A percentile compares a stretch with the other conserved stretches of the same genome.
Conservation (phyloP, 352 stramenopile species). For the Globisporangium barbulae region DNA sequence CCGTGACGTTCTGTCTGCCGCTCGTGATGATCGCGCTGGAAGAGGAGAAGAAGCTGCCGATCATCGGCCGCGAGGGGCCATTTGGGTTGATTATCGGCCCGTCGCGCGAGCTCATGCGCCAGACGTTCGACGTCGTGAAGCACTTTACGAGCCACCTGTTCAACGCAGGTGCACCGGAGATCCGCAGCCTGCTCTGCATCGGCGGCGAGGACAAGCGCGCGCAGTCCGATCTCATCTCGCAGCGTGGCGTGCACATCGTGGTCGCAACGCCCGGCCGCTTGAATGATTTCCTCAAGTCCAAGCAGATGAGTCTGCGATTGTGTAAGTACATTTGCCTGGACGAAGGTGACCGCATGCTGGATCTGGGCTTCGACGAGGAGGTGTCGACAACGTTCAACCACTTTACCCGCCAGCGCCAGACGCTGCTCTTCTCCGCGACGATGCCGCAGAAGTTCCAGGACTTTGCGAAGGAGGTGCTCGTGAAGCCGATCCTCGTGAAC, state of each 20-base stretch:
- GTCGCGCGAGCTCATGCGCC: slow-evolving; percentile 95
- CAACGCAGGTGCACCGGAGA: slow-evolving; percentile 63
- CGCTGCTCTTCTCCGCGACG: slow-evolving; percentile 97
- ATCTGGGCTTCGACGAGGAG: slow-evolving; percentile 93
- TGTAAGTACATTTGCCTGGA: slow-evolving; percentile 98
- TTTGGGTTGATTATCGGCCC: slow-evolving; percentile 97
- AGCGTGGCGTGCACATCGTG: slow-evolving; percentile 94
- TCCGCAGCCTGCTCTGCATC: slow-evolving; percentile 94
- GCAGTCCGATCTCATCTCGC: slow-evolving; percentile 88
- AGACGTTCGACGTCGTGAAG: slow-evolving; percentile 97
- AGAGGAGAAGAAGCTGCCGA: slow-evolving; percentile 94
- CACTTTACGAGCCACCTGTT: slow-evolving; percentile 90
- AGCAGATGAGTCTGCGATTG: slow-evolving; percentile 93
- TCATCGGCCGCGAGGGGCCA: slow-evolving; percentile 93
- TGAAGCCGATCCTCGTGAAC: slow-evolving; percentile 98
- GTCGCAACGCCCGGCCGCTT: slow-evolving; percentile 96
- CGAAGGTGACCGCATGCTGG: slow-evolving; percentile 98
- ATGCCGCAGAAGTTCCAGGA: slow-evolving; percentile 99
- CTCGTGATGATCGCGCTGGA: slow-evolving; percentile 97
- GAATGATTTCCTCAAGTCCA: slow-evolving; percentile 95
- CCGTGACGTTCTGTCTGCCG: slow-evolving; percentile 96
- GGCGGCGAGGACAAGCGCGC: slow-evolving; percentile 93
- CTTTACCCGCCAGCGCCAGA: slow-evolving; percentile 96
- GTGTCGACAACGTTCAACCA: slow-evolving; percentile 98
- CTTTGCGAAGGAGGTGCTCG: slow-evolving; percentile 96